phyloP scores from a whole-genome alignment of 2,329 filamentous ascomycete genomes.

The Hypoxylon sp. region DNA sequence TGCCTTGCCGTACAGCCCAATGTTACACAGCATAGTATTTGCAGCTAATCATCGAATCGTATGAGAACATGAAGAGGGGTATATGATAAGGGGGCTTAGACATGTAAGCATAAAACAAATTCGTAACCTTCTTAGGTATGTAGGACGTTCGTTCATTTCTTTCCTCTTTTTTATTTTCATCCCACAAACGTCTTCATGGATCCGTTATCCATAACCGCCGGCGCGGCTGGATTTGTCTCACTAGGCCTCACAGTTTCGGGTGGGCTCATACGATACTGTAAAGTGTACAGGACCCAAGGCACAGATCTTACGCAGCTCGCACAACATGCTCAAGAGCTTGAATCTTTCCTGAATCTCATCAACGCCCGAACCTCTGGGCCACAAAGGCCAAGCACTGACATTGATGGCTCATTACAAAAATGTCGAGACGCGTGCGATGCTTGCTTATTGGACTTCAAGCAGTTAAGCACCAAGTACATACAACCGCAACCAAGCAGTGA shows the following conservation, averaged over 20 bases:
- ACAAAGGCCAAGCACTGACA: constrained; percentile 1
- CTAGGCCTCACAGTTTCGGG: constrained; percentile 13
- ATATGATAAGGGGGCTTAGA: neutral
- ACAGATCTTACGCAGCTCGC: constrained; percentile 15
- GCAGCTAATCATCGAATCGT: neutral
- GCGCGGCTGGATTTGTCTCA: constrained; percentile 22
- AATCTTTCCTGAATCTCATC: constrained; percentile 14
- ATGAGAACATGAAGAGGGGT: neutral
- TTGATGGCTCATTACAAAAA: constrained; percentile 5
- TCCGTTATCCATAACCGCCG: constrained; percentile 17
- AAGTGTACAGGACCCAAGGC: constrained; percentile 15
- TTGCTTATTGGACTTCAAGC: constrained; percentile 27
- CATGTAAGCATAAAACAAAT: neutral
- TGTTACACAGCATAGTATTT: neutral
- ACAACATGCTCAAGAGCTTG: constrained; percentile 20
- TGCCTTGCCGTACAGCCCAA: neutral
- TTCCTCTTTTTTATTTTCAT: neutral
- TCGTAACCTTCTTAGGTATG: neutral
- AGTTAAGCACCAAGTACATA: constrained; percentile 15
- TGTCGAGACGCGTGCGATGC: constrained; percentile 20
- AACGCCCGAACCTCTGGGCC: neutral
- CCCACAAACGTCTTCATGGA: constrained; percentile 14
- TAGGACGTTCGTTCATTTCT: neutral
- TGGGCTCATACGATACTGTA: constrained; percentile 21
- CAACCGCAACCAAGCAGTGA: neutral